Conservation (phyloP, 768 basidiomycete species). For the Mycena galericulata region DNA sequence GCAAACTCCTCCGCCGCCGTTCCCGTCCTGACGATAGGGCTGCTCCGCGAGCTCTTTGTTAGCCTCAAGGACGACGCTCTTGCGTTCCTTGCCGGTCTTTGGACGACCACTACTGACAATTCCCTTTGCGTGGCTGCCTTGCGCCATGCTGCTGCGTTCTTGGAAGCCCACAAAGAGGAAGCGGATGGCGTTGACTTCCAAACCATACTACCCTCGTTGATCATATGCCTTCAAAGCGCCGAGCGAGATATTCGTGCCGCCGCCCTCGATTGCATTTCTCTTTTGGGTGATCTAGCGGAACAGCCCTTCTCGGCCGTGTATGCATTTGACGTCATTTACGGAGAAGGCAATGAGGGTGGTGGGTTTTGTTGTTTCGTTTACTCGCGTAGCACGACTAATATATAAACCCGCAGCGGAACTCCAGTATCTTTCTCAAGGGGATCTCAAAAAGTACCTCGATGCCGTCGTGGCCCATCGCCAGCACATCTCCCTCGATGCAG, state of each 20-base stretch:
- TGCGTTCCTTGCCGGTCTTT: conserved; percentile 84
- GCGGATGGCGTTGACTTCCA: conserved; percentile 80
- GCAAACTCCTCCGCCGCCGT: conserved; percentile 67
- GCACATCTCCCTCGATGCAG: conserved; percentile 70
- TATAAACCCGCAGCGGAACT: conserved; percentile 53
- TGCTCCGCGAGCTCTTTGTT: conserved; percentile 76
- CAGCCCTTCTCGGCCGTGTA: conserved; percentile 70
- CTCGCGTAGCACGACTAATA: background rate
- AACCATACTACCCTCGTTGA: conserved; percentile 76
- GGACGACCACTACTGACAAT: conserved; percentile 52
- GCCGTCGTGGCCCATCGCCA: conserved; percentile 62
- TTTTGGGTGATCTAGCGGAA: conserved; percentile 54
- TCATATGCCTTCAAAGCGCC: conserved; percentile 68
- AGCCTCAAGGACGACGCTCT: conserved; percentile 78
- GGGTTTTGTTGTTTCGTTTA: conserved; percentile 40
- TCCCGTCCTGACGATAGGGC: conserved; percentile 61
- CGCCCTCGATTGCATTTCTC: conserved; percentile 67
- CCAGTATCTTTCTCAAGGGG: conserved; percentile 78
- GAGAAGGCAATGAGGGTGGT: conserved; percentile 66
- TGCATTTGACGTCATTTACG: conserved; percentile 81
- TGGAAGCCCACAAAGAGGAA: conserved; percentile 74
- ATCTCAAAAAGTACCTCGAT: conserved; percentile 69
- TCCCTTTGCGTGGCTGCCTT: conserved; percentile 68
- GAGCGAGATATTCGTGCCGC: conserved; percentile 58
- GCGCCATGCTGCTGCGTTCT: conserved; percentile 81